These are phyloP conservation scores for Thalassiosira ordinaria DNA, from an alignment of 352 stramenopile genomes.

Conservation along the genomic window DNA sequence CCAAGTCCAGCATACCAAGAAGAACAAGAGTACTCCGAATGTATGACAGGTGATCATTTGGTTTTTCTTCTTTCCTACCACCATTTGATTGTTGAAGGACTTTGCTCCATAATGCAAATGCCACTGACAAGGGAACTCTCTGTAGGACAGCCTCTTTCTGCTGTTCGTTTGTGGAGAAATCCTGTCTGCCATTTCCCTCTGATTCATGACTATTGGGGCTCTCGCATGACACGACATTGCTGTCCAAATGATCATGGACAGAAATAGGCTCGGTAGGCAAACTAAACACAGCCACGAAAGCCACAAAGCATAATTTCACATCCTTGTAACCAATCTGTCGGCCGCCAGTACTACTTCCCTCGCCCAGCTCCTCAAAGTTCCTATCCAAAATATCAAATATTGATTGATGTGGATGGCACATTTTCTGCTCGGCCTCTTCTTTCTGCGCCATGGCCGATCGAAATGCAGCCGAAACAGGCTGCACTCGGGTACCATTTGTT, in stretches of 20 bases:
- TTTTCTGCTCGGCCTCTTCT: constrained; percentile 19
- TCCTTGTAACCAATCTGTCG: constrained; percentile 49
- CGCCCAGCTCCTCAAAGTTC: constrained; percentile 65
- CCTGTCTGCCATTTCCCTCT: constrained; percentile 3
- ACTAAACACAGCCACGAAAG: constrained; percentile 67
- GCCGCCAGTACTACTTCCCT: constrained; percentile 18
- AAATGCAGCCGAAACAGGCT: constrained; percentile 37
- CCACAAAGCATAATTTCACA: constrained; percentile 74
- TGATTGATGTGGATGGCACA: constrained; percentile 54
- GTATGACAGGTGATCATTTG: constrained; percentile 53
- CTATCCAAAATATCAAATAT: constrained; percentile 74
- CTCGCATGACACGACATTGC: constrained; percentile 1
- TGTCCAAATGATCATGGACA: constrained; percentile 19
- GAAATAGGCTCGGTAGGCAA: constrained; percentile 45
- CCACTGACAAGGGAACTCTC: constrained; percentile 58
- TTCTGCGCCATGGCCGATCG: constrained; percentile 36
- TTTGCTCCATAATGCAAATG: constrained; percentile 58
- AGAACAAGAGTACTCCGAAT: constrained; percentile 66
- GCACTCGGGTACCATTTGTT: constrained; percentile 42
- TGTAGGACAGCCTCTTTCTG: constrained; percentile 18
- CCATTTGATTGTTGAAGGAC: constrained; percentile 37
- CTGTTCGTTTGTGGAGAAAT: not conserved
- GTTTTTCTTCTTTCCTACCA: constrained; percentile 8
- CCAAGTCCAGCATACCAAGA: constrained; percentile 63
- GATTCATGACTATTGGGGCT: constrained; percentile 11